A percentile compares a stretch with the other conserved stretches of the same genome.
Evolutionary conservation across 2,329 filamentous ascomycete genomes (phyloP).

Genomic region (Phyllosticta ampelicida): DNA sequence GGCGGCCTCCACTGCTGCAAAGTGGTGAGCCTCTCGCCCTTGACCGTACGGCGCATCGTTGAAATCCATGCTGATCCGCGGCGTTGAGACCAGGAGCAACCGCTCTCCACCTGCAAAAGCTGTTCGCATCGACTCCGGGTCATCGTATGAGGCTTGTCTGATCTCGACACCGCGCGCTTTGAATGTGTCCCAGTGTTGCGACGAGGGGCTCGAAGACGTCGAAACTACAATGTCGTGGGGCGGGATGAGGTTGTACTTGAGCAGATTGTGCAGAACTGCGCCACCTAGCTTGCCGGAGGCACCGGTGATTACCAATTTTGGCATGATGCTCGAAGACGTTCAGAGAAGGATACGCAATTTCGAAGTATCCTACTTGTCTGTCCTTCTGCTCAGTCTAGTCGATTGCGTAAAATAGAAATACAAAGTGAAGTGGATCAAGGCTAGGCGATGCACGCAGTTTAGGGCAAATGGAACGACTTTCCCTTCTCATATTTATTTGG

Average conservation of each 20-base stretch:
- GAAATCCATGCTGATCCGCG: slow-evolving; percentile 35
- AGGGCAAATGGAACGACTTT: background rate
- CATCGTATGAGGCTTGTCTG: slow-evolving; percentile 18
- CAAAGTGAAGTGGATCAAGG: background rate
- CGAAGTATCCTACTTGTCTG: background rate
- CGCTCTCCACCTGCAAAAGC: slow-evolving; percentile 30
- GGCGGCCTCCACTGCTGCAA: slow-evolving; percentile 33
- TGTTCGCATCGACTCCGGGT: background rate
- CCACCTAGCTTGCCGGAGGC: slow-evolving; percentile 37
- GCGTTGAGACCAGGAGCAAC: slow-evolving; percentile 36
- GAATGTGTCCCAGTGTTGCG: slow-evolving; percentile 20
- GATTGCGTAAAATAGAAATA: background rate
- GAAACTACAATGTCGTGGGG: slow-evolving; percentile 28
- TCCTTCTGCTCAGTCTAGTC: background rate
- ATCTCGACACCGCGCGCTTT: slow-evolving; percentile 23
- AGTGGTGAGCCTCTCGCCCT: slow-evolving; percentile 36
- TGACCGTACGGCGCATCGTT: slow-evolving; percentile 29
- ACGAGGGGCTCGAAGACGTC: slow-evolving; percentile 14
- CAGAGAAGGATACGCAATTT: background rate
- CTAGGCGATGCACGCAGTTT: background rate
- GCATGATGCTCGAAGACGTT: background rate
- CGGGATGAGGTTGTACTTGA: slow-evolving; percentile 30
- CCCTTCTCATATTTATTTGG: background rate
- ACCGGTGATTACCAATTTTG: slow-evolving; percentile 29
- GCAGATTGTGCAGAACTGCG: slow-evolving; percentile 32